phyloP scores from a whole-genome alignment of 768 basidiomycete species.

The Mycena haematopus region DNA sequence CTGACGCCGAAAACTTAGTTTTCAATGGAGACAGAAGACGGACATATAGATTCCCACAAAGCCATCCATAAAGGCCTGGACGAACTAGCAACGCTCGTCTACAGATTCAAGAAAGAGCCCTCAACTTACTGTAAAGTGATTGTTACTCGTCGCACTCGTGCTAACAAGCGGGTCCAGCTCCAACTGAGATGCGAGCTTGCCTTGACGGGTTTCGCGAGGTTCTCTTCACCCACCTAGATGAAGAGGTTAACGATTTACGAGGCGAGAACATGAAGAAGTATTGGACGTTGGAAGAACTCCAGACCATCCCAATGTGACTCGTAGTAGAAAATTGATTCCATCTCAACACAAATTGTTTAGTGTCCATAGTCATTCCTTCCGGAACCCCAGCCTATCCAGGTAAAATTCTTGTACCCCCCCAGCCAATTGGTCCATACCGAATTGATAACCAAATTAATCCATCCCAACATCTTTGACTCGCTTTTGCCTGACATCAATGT shows the following conservation, averaged over 20 bases:
- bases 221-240: slow-evolving; percentile 58
- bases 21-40: slow-evolving; percentile 43
- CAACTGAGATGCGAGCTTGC: slow-evolving; percentile 54
- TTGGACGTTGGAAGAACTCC: slow-evolving; percentile 55
- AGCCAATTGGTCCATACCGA: too few relatives aligned
- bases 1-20: slow-evolving; percentile 38
- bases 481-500: slow-evolving; percentile 35
- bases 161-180: slow-evolving; percentile 32
- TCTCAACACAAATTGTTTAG: background rate
- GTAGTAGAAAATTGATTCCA: background rate
- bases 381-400: too few relatives aligned
- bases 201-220: slow-evolving; percentile 56
- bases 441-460: background rate
- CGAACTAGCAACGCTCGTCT: slow-evolving; percentile 44
- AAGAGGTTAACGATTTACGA: slow-evolving; percentile 57
- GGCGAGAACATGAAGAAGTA: slow-evolving; percentile 60
- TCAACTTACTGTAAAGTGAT: slow-evolving; percentile 46
- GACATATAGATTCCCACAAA: slow-evolving; percentile 56
- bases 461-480: slow-evolving; percentile 31
- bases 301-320: slow-evolving; percentile 37
- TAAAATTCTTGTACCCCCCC: too few relatives aligned
- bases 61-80: slow-evolving; percentile 63
- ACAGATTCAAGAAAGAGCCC: slow-evolving; percentile 50
- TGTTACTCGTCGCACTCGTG: background rate
- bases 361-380: too few relatives aligned